Evolutionary conservation across 2,329 filamentous ascomycete species (phyloP), one percentile per base, ranked within the genome.

Genomic region (Fusarium sterilihyphosum): DNA sequence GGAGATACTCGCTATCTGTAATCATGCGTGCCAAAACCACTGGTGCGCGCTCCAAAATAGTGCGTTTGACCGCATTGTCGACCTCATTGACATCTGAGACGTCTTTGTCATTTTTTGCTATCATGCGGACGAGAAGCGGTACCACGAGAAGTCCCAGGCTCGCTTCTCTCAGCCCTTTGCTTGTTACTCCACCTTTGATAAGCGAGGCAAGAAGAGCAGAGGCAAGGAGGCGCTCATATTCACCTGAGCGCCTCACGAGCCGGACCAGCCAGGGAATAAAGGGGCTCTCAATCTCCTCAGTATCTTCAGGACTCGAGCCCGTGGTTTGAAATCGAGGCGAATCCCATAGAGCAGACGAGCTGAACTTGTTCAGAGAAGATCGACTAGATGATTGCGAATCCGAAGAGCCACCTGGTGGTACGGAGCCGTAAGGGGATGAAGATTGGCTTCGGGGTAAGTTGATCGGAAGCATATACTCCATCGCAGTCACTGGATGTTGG

Each of bases 1-100:
- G 96, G 61, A 98, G 86, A 67, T 90, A 88, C 69, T 93, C 90
- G 80, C 92, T 94, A 78, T 96, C 94, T 33, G 91, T 90, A 24
- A 98, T 91, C 44, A 98, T 86, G 52, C 92, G 90, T 22, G 94
- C 94, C 62, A 98, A 86, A 17, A 97, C 89, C 3, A 90, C 88
- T 13, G 95, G 94, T 5, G 93, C 91, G 71, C 90, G 90, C 80
- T 96, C 93, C 63, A 91, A 86, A 18, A 94, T 86, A 14, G 72
- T 76, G 24, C 78, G 78, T 54, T 80, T 79, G 20, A 63, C 71
- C 46, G 81, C 78, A 59, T 84, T 82, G 41, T 86, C 81, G 43
- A 82, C 80, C 24, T 81, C 77, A 50, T 82, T 80, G 40, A 77
- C 78, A 33, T 85, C 83, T 18, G 82, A 77, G 22, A 81, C 81